These are phyloP conservation scores for Starmerella tilneyi DNA, from an alignment of 805 yeast genomes.

Conservation along the genomic window DNA sequence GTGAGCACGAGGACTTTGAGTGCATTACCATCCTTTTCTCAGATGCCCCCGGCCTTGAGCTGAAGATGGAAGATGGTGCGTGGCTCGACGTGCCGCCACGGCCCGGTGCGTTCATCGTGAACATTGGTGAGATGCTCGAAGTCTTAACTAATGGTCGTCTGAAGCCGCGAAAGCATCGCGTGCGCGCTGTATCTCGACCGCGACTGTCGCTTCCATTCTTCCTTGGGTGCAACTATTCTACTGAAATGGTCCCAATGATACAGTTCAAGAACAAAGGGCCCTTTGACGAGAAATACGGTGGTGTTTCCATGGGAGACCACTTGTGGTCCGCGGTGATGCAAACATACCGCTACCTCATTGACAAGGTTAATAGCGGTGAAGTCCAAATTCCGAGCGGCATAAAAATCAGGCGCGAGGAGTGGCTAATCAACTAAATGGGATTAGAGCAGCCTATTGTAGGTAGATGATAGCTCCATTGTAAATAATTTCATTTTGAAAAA, in stretches of 20 bases:
- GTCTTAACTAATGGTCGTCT: slow-evolving; percentile 50
- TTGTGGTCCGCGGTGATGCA: slow-evolving; percentile 13
- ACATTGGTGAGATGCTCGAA: slow-evolving; percentile 53
- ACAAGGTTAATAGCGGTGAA: background rate
- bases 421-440: no score
- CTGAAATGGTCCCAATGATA: slow-evolving; percentile 12
- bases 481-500: no score
- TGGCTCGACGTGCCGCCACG: slow-evolving; percentile 49
- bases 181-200: slow-evolving; percentile 36
- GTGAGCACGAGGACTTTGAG: slow-evolving; percentile 54
- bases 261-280: slow-evolving; percentile 8
- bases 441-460: no score
- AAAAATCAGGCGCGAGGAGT: background rate
- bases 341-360: slow-evolving; percentile 15
- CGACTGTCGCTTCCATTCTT: slow-evolving; percentile 26
- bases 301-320: slow-evolving; percentile 11
- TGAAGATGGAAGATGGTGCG: slow-evolving; percentile 44
- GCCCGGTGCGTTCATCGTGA: slow-evolving; percentile 43
- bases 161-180: slow-evolving; percentile 50
- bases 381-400: background rate
- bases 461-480: no score
- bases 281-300: background rate
- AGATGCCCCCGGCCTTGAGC: slow-evolving; percentile 43
- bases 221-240: slow-evolving; percentile 11
- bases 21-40: slow-evolving; percentile 42